A percentile compares a stretch with the other conserved stretches of the same genome.
phyloP scores from a whole-genome alignment of 2,329 filamentous ascomycete genomes.

The Epicoccum sorghinum region DNA sequence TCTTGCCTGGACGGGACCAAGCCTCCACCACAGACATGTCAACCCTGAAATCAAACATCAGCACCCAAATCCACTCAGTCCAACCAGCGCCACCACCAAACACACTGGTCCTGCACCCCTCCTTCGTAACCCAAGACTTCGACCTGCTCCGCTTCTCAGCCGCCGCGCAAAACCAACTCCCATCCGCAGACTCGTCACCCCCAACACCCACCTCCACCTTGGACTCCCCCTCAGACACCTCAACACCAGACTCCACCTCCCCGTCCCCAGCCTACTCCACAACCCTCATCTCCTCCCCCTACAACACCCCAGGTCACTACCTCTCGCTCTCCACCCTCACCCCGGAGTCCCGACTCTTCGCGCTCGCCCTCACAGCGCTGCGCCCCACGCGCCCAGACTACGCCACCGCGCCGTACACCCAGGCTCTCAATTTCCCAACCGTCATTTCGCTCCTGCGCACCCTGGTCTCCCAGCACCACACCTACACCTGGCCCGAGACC shows the following conservation, averaged over 20 bases:
- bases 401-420: constrained; percentile 73
- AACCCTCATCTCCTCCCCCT: constrained; percentile 74
- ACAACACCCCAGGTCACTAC: constrained; percentile 72
- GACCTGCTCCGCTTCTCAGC: constrained; percentile 43
- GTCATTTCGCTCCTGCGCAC: constrained; percentile 65
- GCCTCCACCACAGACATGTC: background rate
- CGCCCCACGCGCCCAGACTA: constrained; percentile 71
- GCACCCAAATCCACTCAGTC: background rate
- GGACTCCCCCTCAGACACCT: background rate
- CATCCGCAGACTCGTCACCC: background rate
- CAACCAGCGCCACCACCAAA: background rate
- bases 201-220: background rate
- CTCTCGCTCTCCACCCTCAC: constrained; percentile 74
- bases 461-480: constrained; percentile 54
- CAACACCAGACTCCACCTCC: background rate
- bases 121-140: constrained; percentile 38
- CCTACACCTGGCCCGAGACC: constrained; percentile 62
- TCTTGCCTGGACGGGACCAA: background rate
- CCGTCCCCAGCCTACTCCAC: constrained; percentile 24
- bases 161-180: constrained; percentile 38
- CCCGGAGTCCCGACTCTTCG: constrained; percentile 70
- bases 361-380: constrained; percentile 71
- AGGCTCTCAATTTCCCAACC: constrained; percentile 77
- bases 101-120: constrained; percentile 29
- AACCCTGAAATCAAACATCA: background rate